A percentile compares a stretch with the other conserved stretches of the same genome.
Conservation (phyloP, 805 yeast genomes). For the Nakazawaea ishiwadae region DNA sequence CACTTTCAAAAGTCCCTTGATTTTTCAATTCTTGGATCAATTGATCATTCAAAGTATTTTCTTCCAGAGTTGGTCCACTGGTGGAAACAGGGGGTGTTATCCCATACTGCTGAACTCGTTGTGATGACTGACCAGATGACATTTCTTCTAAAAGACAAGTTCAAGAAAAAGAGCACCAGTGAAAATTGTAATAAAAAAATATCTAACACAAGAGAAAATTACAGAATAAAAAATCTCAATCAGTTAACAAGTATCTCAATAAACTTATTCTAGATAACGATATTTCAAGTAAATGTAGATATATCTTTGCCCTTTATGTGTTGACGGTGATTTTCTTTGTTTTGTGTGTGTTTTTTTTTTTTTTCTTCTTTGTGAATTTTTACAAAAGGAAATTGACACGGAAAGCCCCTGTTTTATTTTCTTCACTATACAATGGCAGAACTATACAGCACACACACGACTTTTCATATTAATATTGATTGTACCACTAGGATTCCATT, state of each 20-base stretch:
- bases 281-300: not conserved
- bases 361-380: too few species aligned
- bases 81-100: constrained; percentile 81
- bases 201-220: too few species aligned
- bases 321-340: too few species aligned
- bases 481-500: not conserved
- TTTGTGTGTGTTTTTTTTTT: too few species aligned
- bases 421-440: not conserved
- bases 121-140: constrained; percentile 1
- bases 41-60: constrained; percentile 67
- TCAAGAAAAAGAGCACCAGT: too few species aligned
- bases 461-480: not conserved
- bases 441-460: not conserved
- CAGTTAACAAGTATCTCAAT: too few species aligned
- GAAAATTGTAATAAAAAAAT: too few species aligned
- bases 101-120: constrained; percentile 36
- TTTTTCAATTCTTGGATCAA: constrained; percentile 74
- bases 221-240: too few species aligned
- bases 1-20: constrained; percentile 87
- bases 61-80: constrained; percentile 82
- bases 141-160: not conserved
- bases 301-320: too few species aligned
- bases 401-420: too few species aligned
- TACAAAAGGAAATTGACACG: too few species aligned
- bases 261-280: not conserved